Conservation (phyloP, 2,329 filamentous ascomycete genomes). For the Westerdykella ornata region DNA sequence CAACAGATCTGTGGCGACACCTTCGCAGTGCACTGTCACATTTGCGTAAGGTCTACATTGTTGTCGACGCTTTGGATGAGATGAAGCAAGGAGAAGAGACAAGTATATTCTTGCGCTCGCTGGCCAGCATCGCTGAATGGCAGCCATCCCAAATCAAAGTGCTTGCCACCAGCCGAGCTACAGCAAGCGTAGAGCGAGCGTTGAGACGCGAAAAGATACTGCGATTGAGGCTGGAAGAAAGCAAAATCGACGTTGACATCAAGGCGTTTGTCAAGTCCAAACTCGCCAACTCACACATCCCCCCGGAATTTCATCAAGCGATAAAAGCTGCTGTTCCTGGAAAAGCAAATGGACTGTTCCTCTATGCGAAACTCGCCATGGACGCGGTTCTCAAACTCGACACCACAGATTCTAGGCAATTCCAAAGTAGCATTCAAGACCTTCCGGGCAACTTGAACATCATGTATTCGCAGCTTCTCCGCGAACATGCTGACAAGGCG, state of each 20-base stretch:
- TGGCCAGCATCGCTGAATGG: slow-evolving; percentile 31
- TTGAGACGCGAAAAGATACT: slow-evolving; percentile 23
- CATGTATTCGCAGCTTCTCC: slow-evolving; percentile 39
- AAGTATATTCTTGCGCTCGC: slow-evolving; percentile 25
- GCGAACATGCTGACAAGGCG: slow-evolving; percentile 33
- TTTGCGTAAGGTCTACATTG: slow-evolving; percentile 30
- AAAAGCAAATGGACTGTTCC: slow-evolving; percentile 40
- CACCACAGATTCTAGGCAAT: not conserved
- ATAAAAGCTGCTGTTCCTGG: slow-evolving; percentile 30
- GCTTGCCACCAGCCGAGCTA: slow-evolving; percentile 41
- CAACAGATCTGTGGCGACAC: slow-evolving; percentile 10
- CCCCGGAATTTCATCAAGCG: not conserved
- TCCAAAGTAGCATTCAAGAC: slow-evolving; percentile 22
- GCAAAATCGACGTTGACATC: slow-evolving; percentile 39
- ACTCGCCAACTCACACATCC: slow-evolving; percentile 11
- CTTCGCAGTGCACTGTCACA: slow-evolving; percentile 7
- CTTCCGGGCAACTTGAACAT: slow-evolving; percentile 37
- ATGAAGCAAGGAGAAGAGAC: slow-evolving; percentile 38
- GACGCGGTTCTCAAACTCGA: slow-evolving; percentile 19
- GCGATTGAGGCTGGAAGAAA: slow-evolving; percentile 36
- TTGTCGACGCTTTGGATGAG: slow-evolving; percentile 45
- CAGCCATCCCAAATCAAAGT: slow-evolving; percentile 36
- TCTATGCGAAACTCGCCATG: slow-evolving; percentile 43
- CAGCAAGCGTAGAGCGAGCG: slow-evolving; percentile 24
- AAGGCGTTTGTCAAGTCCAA: slow-evolving; percentile 30